These are phyloP conservation scores for Xylariaceae sp. DNA, from an alignment of 2,329 filamentous ascomycete species.

Conservation along the genomic window DNA sequence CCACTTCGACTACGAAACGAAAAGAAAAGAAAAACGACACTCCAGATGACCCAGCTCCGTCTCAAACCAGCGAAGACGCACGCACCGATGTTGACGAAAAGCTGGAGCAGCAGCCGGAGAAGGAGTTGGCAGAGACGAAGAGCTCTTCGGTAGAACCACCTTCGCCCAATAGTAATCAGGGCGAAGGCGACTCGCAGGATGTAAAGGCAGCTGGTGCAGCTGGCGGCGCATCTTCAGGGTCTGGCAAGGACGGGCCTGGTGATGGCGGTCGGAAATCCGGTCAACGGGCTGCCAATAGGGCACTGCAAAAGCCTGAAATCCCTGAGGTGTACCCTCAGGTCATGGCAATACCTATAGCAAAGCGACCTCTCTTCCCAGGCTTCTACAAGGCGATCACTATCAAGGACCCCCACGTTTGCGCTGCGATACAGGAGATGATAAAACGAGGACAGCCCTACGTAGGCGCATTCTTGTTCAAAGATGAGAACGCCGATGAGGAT, in stretches of 20 bases:
- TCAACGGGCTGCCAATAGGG: constrained; percentile 65
- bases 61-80: constrained; percentile 50
- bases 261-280: constrained; percentile 65
- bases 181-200: constrained; percentile 44
- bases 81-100: constrained; percentile 49
- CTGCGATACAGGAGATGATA: constrained; percentile 92
- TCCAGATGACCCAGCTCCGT: constrained; percentile 48
- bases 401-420: constrained; percentile 83
- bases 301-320: constrained; percentile 80
- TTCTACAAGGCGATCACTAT: constrained; percentile 99
- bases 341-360: constrained; percentile 92
- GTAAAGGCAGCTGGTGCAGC: constrained; percentile 57
- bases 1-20: constrained; percentile 35
- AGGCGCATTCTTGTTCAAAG: constrained; percentile 93
- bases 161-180: constrained; percentile 45
- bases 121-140: constrained; percentile 46
- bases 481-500: constrained; percentile 90
- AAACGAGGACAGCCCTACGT: constrained; percentile 97
- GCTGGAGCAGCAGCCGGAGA: constrained; percentile 42
- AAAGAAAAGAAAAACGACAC: constrained; percentile 46
- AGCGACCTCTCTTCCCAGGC: constrained; percentile 88
- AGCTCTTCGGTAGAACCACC: constrained; percentile 39
- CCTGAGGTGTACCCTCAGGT: constrained; percentile 97
- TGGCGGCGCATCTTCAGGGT: constrained; percentile 47
- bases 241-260: constrained; percentile 53